Evolutionary conservation across 2,329 filamentous ascomycete genomes (phyloP), one percentile per base, ranked within the genome.

Genomic region (Pestalotiopsis sp.): DNA sequence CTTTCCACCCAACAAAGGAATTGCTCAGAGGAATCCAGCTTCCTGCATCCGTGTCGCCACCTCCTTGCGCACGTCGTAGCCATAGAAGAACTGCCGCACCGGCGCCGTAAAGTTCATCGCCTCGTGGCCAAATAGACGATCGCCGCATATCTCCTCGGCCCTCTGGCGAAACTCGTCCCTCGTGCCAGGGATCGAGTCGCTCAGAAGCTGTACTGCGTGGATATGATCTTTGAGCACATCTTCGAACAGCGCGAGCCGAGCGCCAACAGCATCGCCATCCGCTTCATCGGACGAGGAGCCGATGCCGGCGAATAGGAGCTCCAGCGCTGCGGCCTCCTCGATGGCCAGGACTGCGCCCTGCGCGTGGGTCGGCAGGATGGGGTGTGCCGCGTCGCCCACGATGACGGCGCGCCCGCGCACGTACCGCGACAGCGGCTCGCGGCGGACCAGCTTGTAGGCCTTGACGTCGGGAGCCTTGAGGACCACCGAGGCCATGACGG

Each of bases 311-410:
- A 70, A 67, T 1, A 70, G 58, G 17, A 67, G 25, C 31, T 67
- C 64, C 27, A 70, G 69, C 2, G 69, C 69, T 4, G 69, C 69
- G 3, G 69, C 69, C 38, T 70, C 69, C 27, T 70, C 69, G 25
- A 70, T 61, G 55, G 67, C 67, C 7, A 69, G 31, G 17, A 66
- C 64, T 4, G 67, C 69, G 4, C 67, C 69, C 45, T 70, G 69
- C 9, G 69, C 69, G 45, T 71, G 70, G 4, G 67, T 69, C 36
- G 69, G 69, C 60, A 67, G 52, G 38, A 70, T 27, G 38, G 69
- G 66, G 39, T 70, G 67, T 3, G 69, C 69, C 5, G 70, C 69
- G 52, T 71, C 70, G 38, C 69, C 70, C 4, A 71, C 20, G 1
- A 71, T 23, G 6, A 69, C 69, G n/a, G 70, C 70, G 14, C 67